phyloP scores from a whole-genome alignment of 352 stramenopile genomes.

The Pythium brachiatum region DNA sequence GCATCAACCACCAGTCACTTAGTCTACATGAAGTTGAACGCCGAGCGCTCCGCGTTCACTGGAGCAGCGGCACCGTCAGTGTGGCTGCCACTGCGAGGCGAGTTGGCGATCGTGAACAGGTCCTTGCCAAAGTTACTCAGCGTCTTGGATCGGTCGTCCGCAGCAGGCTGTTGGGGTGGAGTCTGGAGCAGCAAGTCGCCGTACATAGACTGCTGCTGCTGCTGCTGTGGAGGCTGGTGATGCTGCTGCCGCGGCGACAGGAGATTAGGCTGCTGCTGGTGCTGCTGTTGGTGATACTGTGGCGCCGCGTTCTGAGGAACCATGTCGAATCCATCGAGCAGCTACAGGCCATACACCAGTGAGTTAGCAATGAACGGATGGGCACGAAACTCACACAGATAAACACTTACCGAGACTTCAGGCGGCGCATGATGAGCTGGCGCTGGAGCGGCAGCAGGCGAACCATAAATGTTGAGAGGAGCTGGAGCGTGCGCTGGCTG shows the following conservation, averaged over 20 bases:
- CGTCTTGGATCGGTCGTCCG: slow-evolving; percentile 61
- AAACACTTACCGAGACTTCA: slow-evolving; percentile 58
- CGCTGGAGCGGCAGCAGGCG: slow-evolving; percentile 14
- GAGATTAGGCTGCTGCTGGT: slow-evolving; percentile 5
- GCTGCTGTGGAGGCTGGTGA: slow-evolving; percentile 23
- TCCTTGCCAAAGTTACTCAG: slow-evolving; percentile 84
- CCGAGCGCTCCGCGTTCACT: slow-evolving; percentile 49
- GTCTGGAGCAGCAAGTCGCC: slow-evolving; percentile 28
- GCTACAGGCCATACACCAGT: background rate
- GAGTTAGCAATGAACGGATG: background rate
- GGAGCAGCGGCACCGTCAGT: slow-evolving; percentile 19
- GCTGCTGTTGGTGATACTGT: slow-evolving; percentile 18
- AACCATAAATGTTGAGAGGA: slow-evolving; percentile 24
- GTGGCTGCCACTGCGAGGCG: slow-evolving; percentile 43
- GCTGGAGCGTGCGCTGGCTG: slow-evolving; percentile 9
- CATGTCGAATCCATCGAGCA: slow-evolving; percentile 28
- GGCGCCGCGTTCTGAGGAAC: background rate
- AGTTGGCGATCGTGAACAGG: slow-evolving; percentile 84
- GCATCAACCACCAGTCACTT: slow-evolving; percentile 10
- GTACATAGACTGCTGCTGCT: slow-evolving; percentile 35
- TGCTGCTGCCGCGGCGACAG: slow-evolving; percentile 31
- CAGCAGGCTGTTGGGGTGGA: slow-evolving; percentile 28
- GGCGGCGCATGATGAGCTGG: slow-evolving; percentile 23
- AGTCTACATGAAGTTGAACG: slow-evolving; percentile 89
- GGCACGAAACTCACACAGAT: background rate